Percentiles rank a stretch among this genome's conserved stretches.
phyloP scores from a whole-genome alignment of 176 grass and related monocot species.

The Rhynchospora tenuis region DNA sequence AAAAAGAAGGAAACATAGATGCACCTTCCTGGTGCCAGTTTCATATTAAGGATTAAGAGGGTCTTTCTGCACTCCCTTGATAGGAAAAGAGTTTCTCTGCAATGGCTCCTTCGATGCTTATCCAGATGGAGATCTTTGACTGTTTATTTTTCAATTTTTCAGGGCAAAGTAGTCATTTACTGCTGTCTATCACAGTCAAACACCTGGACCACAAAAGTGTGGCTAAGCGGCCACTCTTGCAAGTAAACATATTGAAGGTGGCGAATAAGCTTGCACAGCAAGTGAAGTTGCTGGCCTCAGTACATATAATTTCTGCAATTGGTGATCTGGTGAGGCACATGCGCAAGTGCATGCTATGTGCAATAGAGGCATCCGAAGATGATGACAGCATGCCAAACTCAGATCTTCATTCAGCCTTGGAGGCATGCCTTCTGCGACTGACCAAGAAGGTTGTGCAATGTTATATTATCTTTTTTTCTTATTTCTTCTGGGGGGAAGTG shows the following conservation, averaged over 20 bases:
- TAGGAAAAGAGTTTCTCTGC: not conserved
- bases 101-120: not conserved
- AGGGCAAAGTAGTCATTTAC: slow-evolving; percentile 81
- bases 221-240: slow-evolving; percentile 53
- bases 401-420: slow-evolving; percentile 63
- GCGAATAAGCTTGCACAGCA: slow-evolving; percentile 69
- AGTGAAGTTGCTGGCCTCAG: slow-evolving; percentile 58
- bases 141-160: slow-evolving; percentile 22
- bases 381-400: slow-evolving; percentile 47
- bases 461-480: not conserved
- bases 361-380: slow-evolving; percentile 70
- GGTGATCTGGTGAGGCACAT: slow-evolving; percentile 80
- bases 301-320: slow-evolving; percentile 68
- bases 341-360: slow-evolving; percentile 89
- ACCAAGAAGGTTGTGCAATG: slow-evolving; percentile 60
- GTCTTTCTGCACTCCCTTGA: not conserved
- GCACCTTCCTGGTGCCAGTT: not conserved
- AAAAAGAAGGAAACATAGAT: not conserved
- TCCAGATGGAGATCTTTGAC: slow-evolving; percentile 8
- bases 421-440: slow-evolving; percentile 70
- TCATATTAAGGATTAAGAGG: not conserved
- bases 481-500: not conserved
- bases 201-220: slow-evolving; percentile 86
- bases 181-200: slow-evolving; percentile 83
- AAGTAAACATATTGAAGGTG: slow-evolving; percentile 81